phyloP scores from a whole-genome alignment of 768 basidiomycete genomes.

The Boletellus ananiceps region DNA sequence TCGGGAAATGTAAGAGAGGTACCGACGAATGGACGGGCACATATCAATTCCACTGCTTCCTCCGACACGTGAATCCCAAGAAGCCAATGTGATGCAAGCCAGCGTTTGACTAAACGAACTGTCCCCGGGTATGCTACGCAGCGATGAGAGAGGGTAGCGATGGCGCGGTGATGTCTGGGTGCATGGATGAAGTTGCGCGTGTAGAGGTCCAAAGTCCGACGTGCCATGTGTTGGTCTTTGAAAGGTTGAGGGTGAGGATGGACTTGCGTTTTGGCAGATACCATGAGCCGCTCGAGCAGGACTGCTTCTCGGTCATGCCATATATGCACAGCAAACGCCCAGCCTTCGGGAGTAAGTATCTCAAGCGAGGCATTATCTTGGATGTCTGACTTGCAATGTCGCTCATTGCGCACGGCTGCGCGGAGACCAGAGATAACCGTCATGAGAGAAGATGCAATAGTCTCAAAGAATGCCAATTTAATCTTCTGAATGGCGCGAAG shows the following conservation, averaged over 20 bases:
- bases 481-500: constrained; percentile 88
- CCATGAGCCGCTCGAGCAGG: constrained; percentile 66
- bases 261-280: constrained; percentile 32
- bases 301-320: constrained; percentile 84
- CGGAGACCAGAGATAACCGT: constrained; percentile 43
- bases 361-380: constrained; percentile 72
- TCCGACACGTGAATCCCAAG: constrained; percentile 66
- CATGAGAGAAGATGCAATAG: constrained; percentile 66
- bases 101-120: constrained; percentile 85
- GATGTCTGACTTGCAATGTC: constrained; percentile 48
- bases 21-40: constrained; percentile 73
- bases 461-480: constrained; percentile 89
- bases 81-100: constrained; percentile 90
- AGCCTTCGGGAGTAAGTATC: constrained; percentile 74
- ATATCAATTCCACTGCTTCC: constrained; percentile 83
- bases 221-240: constrained; percentile 50
- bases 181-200: constrained; percentile 69
- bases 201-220: constrained; percentile 56
- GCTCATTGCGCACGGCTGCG: constrained; percentile 57
- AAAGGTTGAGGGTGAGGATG: constrained; percentile 8
- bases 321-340: constrained; percentile 80
- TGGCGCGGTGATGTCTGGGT: constrained; percentile 81
- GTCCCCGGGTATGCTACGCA: constrained; percentile 79
- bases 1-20: constrained; percentile 32
- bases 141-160: constrained; percentile 75